Evolutionary conservation across 768 basidiomycete genomes (phyloP).

Genomic region (Dioszegia crocea): DNA sequence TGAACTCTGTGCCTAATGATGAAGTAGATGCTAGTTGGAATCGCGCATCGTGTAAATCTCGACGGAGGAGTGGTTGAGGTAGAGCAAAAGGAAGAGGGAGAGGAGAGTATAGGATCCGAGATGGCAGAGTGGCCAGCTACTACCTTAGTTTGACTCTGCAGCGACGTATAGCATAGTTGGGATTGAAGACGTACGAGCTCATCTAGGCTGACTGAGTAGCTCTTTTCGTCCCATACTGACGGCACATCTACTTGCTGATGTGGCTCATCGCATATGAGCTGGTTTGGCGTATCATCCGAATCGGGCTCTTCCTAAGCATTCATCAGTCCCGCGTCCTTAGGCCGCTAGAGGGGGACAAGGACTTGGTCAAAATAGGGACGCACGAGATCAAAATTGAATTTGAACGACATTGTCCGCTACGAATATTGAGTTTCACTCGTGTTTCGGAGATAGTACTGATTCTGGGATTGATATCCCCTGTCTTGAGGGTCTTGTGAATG

Average conservation of each 20-base stretch:
- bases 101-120: conserved; percentile 74
- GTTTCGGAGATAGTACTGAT: too few species aligned
- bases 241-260: neutral
- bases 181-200: conserved; percentile 36
- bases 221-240: conserved; percentile 16
- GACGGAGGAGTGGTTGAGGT: conserved; percentile 57
- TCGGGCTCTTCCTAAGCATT: conserved; percentile 40
- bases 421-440: too few species aligned
- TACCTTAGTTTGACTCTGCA: neutral
- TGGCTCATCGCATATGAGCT: neutral
- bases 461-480: too few species aligned
- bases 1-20: neutral
- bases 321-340: too few species aligned
- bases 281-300: conserved; percentile 1
- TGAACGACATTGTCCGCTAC: conserved; percentile 51
- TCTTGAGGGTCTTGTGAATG: too few species aligned
- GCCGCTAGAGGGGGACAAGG: too few species aligned
- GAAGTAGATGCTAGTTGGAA: conserved; percentile 62
- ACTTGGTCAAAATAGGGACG: too few species aligned
- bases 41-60: conserved; percentile 93
- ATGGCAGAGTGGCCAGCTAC: conserved; percentile 69
- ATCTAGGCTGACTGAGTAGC: conserved; percentile 30
- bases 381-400: conserved; percentile 60
- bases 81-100: conserved; percentile 55
- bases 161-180: neutral